Evolutionary conservation across 768 basidiomycete species (phyloP).

Genomic region (Tylopilus balloui): DNA sequence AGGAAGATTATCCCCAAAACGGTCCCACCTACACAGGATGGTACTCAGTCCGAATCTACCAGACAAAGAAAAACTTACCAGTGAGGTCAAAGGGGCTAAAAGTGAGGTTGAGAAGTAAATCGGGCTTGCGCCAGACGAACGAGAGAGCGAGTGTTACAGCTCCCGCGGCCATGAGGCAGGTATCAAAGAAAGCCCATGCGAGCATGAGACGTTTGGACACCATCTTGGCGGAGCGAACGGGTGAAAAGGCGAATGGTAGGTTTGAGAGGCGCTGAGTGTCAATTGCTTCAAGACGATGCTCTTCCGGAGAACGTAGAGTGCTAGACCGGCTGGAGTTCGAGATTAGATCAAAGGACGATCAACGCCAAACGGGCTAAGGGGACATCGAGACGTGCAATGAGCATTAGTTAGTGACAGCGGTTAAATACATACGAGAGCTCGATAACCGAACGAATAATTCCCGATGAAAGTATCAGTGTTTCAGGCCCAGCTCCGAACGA

Average conservation of each 20-base stretch:
- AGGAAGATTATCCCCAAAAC: constrained; percentile 63
- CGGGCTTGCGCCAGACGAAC: constrained; percentile 62
- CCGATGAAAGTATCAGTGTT: constrained; percentile 5
- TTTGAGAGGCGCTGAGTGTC: constrained; percentile 9
- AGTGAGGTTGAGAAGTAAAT: constrained; percentile 72
- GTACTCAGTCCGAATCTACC: not conserved
- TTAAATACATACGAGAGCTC: constrained; percentile 12
- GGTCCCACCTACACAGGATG: constrained; percentile 52
- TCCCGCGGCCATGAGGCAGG: constrained; percentile 68
- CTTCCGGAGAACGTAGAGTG: constrained; percentile 50
- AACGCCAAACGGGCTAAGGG: constrained; percentile 49
- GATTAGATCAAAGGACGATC: constrained; percentile 53
- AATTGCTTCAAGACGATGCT: constrained; percentile 28
- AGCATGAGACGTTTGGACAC: constrained; percentile 66
- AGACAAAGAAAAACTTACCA: constrained; percentile 36
- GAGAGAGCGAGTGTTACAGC: constrained; percentile 61
- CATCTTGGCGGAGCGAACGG: constrained; percentile 40
- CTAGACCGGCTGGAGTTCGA: constrained; percentile 40
- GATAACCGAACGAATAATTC: not conserved
- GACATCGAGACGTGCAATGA: not conserved
- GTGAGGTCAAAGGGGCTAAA: constrained; percentile 54
- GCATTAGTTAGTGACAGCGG: not conserved
- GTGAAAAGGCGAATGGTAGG: not conserved
- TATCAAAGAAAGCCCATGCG: constrained; percentile 68
- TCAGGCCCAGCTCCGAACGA: not conserved